A percentile compares a stretch with the other conserved stretches of the same genome.
phyloP scores from a whole-genome alignment of 2,329 filamentous ascomycete genomes.

The Rhynchosporium secalis region DNA sequence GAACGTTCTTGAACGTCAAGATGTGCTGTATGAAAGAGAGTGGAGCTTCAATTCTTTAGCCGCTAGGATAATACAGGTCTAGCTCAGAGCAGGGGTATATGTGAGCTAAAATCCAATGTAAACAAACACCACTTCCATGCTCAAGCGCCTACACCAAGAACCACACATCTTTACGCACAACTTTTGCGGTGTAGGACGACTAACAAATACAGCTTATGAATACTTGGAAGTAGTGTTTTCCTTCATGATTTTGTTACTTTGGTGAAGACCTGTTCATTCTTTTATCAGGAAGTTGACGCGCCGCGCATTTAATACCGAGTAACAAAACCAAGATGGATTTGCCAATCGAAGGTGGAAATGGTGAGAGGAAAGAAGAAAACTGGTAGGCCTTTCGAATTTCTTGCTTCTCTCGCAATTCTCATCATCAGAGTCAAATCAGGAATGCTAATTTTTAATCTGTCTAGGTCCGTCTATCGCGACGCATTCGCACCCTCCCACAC shows the following conservation, averaged over 20 bases:
- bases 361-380: not conserved
- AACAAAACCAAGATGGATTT: not conserved
- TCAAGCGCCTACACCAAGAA: not conserved
- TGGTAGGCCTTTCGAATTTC: not conserved
- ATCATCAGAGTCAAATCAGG: not conserved
- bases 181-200: not conserved
- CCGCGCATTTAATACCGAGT: not conserved
- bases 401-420: not conserved
- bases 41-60: slow-evolving; percentile 28
- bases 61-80: slow-evolving; percentile 23
- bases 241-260: slow-evolving; percentile 1
- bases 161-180: slow-evolving; percentile 24
- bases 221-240: not conserved
- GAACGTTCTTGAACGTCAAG: not conserved
- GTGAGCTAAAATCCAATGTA: slow-evolving; percentile 20
- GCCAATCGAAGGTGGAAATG: not conserved
- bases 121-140: slow-evolving; percentile 24
- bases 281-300: not conserved
- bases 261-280: not conserved
- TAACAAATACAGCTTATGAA: not conserved
- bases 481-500: slow-evolving; percentile 30
- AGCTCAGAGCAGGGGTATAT: not conserved
- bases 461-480: slow-evolving; percentile 38
- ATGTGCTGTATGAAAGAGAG: not conserved
- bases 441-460: not conserved